Base-by-base conservation (phyloP, 805 yeast species). In the Lipomyces japonicus region DNA sequence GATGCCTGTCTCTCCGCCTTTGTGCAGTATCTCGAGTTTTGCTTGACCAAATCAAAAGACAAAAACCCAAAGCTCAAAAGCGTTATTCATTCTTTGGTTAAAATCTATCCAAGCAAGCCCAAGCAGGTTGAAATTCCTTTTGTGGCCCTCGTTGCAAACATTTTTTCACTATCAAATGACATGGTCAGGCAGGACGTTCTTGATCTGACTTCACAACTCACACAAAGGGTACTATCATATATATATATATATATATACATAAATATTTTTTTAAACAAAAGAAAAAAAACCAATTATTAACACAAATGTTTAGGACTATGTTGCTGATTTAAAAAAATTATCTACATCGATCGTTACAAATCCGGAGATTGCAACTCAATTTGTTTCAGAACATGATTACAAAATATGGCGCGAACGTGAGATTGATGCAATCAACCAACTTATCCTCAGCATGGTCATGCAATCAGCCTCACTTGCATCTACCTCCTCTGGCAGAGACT, bases 341-440 rank as follows among this genome's bases (percentile, higher is more conserved):
- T 45, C 44, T 3, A 28, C 42, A 9, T 24, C 14, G 21, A 41
- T 52, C 12, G n/a, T 23, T 14, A 38, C 47, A 30, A 34, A 40
- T 16, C 14, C 26, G 16, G 23, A 40, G 3, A 31, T 19, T 9
- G 24, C 19, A 22, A 40, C 24, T 16, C 74, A 74, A 51, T 79
- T 78, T 59, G 62, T 62, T 1, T 45, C 58, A 2, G 59, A 55
- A 2, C 64, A 61, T 3, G 64, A 57, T 3, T 78, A 71, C 58
- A 60, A 63, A 26, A 42, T 53, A 0, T 78, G 82, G 82, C 70
- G 74, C 47, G 63, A 65, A 4, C 48, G 57, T 7, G 78, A 75
- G 50, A 44, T 65, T 0, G 58, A 58, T 1, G 72, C 66, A 6
- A 55, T 72, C 9, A 60, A 62, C 4, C 56, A 48, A 22, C 50